Evolutionary conservation across 352 stramenopile species (phyloP), one percentile per base, ranked within the genome.

Genomic region (Phytopythium montanum): DNA sequence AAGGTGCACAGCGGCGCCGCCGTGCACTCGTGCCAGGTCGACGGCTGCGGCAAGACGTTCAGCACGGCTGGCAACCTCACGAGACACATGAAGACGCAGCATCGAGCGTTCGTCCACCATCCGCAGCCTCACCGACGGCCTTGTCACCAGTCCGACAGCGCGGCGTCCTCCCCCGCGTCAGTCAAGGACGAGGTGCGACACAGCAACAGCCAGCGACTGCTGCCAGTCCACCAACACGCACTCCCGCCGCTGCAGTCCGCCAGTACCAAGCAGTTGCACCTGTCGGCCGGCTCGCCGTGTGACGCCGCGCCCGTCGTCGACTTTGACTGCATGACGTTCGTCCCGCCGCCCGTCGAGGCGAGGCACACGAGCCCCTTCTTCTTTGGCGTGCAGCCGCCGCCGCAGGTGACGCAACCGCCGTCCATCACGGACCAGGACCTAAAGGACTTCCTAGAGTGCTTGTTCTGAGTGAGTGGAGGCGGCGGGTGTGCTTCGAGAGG

Each of bases 21-120:
- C 36, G 72, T 79, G 45, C 77, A 88, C 65, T 76, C 67, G 23
- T 91, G 81, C 68, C 62, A 75, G 18, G 64, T 81, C 16, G 33
- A 36, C 4, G 75, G 68, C 7, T 88, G 78, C 44, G 69, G 73
- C 54, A 85, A 88, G 57, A 81, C 72, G 1, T 87, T 87, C 66
- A 85, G 72, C 58, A 87, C 75, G 50, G 64, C 73, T 2, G 77
- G 77, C 21, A 87, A 87, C 64, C 75, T 85, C 56, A 87, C 73
- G 34, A 68, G 75, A 21, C 77, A 87, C 58, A 78, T 85, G 69
- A 83, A 83, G 71, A 81, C 73, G 23, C 75, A 87, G 59, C 76
- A 87, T 69, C 64, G 64, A 23, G 61, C 60, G 19, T n/a, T n/a
- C n/a, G 64, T 59, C 49, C 53, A 56, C 36, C 52, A 60, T 7